phyloP scores from a whole-genome alignment of 2,329 filamentous ascomycete species.

The Curvularia spicifera region DNA sequence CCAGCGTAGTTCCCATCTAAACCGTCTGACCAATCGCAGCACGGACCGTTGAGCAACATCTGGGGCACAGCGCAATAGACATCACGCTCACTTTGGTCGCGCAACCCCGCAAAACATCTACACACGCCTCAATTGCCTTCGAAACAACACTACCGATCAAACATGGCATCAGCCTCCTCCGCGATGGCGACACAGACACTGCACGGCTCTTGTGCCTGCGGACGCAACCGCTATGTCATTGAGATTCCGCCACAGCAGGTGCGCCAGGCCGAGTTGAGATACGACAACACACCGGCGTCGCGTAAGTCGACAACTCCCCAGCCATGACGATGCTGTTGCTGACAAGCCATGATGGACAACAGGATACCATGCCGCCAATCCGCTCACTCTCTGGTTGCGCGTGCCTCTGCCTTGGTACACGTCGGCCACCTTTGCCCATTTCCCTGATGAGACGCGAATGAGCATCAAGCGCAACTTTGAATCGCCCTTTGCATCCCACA shows the following conservation, averaged over 20 bases:
- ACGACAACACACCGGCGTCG: constrained; percentile 72
- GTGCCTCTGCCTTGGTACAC: constrained; percentile 83
- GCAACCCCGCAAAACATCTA: constrained; percentile 14
- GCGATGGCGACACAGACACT: constrained; percentile 58
- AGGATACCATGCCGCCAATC: constrained; percentile 72
- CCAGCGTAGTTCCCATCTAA: constrained; percentile 9
- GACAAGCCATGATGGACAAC: not conserved
- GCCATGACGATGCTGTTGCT: not conserved
- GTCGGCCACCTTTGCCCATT: constrained; percentile 75
- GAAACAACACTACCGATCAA: not conserved
- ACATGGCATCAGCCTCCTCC: not conserved
- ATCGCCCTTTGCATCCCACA: constrained; percentile 56
- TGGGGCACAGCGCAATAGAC: constrained; percentile 14
- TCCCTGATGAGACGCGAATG: constrained; percentile 70
- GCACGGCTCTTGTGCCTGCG: constrained; percentile 81
- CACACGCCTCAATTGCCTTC: constrained; percentile 11
- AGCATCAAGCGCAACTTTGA: constrained; percentile 56
- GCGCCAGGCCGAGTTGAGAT: constrained; percentile 66
- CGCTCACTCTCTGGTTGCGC: constrained; percentile 80
- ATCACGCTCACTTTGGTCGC: constrained; percentile 17
- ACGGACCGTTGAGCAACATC: constrained; percentile 12
- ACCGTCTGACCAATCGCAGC: constrained; percentile 17
- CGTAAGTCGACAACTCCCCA: constrained; percentile 64
- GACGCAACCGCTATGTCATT: constrained; percentile 82
- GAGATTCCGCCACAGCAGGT: constrained; percentile 68